Base-by-base conservation (phyloP, 2,329 filamentous ascomycete genomes). In the Aspergillus amoenus region DNA sequence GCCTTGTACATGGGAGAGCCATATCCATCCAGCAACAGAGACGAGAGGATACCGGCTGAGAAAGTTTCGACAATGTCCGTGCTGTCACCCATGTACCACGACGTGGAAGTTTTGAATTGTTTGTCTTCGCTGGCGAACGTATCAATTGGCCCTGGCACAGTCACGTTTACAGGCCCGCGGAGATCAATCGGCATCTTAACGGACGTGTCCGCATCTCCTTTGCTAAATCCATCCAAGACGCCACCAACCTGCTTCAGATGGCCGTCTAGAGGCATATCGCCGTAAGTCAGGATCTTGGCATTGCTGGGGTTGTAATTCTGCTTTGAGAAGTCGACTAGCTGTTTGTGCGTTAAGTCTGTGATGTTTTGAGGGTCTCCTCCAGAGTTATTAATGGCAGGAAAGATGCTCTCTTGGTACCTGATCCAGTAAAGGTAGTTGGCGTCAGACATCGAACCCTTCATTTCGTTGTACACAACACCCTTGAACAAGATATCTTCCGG, bases 391-490 rank as follows among this genome's bases (percentile, higher is more conserved):
- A 99, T 89, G 39, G 89, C 88, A 0, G 94, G 94, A 70, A 96
- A 94, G 53, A 99, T 91, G 71, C 94, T 89, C 67, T 97, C 92
- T 70, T 96, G 91, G 75, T 96, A 99, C 52, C 89, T 85, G 64
- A 97, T 96, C 73, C 97, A 97, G 79, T 91, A 99, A 1, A 97
- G 80, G 68, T 99, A 99, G 64, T 91, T 91, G 6, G 93, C 92
- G 73, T 99, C 94, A 2, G 94, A 97, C 88, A 97, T 96, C 71
- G 97, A 93, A 0, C 94, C 94, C 78, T 99, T 99, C 94, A 99
- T 99, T 78, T 99, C 94, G 69, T 99, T 99, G 78, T 72, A 86
- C 85, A 69, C 86, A 22, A 65, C 63, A 30, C 61, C 61, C 47
- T 65, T 62, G 39, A 65, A 65, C 39, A 64, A 42, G 17, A 63